Evolutionary conservation across 768 basidiomycete genomes (phyloP).

Genomic region (Leccinum aurantiacum): DNA sequence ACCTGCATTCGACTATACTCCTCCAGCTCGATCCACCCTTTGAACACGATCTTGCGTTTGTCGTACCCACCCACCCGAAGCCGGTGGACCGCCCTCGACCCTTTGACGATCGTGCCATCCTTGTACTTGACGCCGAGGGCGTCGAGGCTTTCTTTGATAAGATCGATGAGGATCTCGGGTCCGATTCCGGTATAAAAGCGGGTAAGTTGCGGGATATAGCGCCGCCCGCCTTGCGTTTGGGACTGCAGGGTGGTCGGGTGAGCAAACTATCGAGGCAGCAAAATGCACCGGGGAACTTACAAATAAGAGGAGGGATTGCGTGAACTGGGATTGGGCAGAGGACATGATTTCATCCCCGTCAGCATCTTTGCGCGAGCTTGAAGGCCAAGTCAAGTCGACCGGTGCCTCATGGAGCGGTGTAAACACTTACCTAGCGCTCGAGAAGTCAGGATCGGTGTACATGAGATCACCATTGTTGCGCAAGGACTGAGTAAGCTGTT

Average conservation of each 20-base stretch:
- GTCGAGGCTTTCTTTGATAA: slow-evolving; percentile 56
- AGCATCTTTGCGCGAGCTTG: slow-evolving; percentile 36
- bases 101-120: slow-evolving; percentile 25
- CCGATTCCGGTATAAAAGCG: slow-evolving; percentile 72
- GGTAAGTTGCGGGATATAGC: slow-evolving; percentile 74
- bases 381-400: background rate
- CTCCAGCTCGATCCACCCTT: slow-evolving; percentile 77
- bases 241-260: slow-evolving; percentile 46
- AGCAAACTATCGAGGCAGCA: background rate
- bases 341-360: slow-evolving; percentile 66
- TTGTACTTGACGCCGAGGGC: slow-evolving; percentile 51
- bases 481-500: slow-evolving; percentile 67
- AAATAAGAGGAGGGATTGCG: slow-evolving; percentile 77
- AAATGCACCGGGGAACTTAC: slow-evolving; percentile 41
- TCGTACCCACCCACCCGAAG: slow-evolving; percentile 73
- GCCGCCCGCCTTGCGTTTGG: slow-evolving; percentile 73
- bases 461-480: slow-evolving; percentile 72
- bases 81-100: slow-evolving; percentile 26
- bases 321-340: slow-evolving; percentile 69
- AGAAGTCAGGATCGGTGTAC: slow-evolving; percentile 59
- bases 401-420: background rate
- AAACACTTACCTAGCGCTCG: slow-evolving; percentile 32
- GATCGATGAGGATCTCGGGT: slow-evolving; percentile 50
- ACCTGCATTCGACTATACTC: slow-evolving; percentile 47
- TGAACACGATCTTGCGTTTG: slow-evolving; percentile 59